A percentile compares a stretch with the other conserved stretches of the same genome.
Conservation (phyloP, 1,284 basidiomycete species). For the Irpex sp. region DNA sequence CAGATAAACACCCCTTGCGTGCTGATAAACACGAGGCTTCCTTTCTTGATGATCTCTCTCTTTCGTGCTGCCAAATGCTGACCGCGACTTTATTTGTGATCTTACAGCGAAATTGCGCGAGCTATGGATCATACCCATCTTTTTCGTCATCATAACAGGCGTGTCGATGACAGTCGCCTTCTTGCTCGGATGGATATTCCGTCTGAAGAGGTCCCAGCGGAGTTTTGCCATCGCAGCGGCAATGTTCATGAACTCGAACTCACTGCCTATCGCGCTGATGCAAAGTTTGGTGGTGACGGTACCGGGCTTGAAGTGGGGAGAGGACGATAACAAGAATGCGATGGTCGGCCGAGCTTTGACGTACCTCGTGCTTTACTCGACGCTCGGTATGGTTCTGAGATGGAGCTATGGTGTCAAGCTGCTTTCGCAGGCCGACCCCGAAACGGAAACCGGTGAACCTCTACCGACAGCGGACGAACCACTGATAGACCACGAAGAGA, state of each 20-base stretch:
- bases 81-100: conserved; percentile 12
- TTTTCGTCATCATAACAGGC: conserved; percentile 67
- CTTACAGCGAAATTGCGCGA: conserved; percentile 71
- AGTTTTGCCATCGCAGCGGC: conserved; percentile 81
- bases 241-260: conserved; percentile 92
- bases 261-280: conserved; percentile 88
- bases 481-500: conserved; percentile 23
- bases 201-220: conserved; percentile 60
- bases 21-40: conserved; percentile 18
- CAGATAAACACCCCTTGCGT: neutral
- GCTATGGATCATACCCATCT: conserved; percentile 86
- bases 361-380: conserved; percentile 89
- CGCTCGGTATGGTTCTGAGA: conserved; percentile 91
- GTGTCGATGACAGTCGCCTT: conserved; percentile 57
- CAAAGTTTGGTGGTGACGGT: conserved; percentile 86
- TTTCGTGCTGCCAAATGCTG: neutral
- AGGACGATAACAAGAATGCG: conserved; percentile 74
- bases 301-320: conserved; percentile 78
- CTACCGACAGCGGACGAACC: conserved; percentile 12
- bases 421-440: conserved; percentile 65
- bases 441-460: conserved; percentile 15
- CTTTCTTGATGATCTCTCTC: neutral
- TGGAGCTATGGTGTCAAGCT: conserved; percentile 86
- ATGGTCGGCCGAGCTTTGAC: conserved; percentile 93
- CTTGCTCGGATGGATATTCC: conserved; percentile 42